Percentiles rank a stretch among this genome's conserved stretches.
Evolutionary conservation across 257 asterid species (phyloP).

Genomic region (Salvia hispanica): DNA sequence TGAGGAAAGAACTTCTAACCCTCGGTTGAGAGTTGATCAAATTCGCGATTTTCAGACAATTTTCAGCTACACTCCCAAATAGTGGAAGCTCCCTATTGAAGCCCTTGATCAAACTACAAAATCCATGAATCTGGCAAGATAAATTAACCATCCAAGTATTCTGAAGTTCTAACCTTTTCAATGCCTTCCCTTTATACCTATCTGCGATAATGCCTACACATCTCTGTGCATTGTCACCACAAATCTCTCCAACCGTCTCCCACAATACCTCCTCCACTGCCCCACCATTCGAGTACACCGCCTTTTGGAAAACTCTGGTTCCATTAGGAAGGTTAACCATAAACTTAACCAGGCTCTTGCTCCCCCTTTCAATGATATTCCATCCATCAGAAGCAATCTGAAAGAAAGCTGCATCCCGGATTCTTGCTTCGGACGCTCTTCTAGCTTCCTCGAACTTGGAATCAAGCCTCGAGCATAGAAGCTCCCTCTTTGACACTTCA

Average conservation of each 20-base stretch:
- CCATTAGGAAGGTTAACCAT: conserved; percentile 80
- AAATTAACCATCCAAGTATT: conserved; percentile 84
- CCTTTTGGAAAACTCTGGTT: conserved; percentile 67
- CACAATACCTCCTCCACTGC: conserved; percentile 66
- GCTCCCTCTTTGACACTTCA: conserved; percentile 49
- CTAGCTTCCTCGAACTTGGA: conserved; percentile 68
- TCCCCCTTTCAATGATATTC: conserved; percentile 47
- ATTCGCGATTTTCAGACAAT: conserved; percentile 65
- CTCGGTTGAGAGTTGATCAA: conserved; percentile 60
- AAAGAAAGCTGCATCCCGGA: conserved; percentile 72
- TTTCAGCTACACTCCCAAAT: conserved; percentile 54
- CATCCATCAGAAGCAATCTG: conserved; percentile 78
- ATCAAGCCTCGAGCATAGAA: conserved; percentile 59
- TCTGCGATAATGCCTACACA: conserved; percentile 82
- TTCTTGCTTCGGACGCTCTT: conserved; percentile 58
- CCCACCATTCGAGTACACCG: conserved; percentile 46
- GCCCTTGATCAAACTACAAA: conserved; percentile 71
- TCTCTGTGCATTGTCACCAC: conserved; percentile 51
- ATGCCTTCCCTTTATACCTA: conserved; percentile 68
- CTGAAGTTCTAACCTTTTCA: conserved; percentile 65
- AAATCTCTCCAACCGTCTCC: conserved; percentile 57
- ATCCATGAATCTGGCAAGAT: conserved; percentile 72
- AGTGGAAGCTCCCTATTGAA: conserved; percentile 68
- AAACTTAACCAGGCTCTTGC: conserved; percentile 53
- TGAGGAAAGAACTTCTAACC: conserved; percentile 60